A percentile compares a stretch with the other conserved stretches of the same genome.
phyloP scores from a whole-genome alignment of 2,329 filamentous ascomycete species.

The Ascochyta rabiei region DNA sequence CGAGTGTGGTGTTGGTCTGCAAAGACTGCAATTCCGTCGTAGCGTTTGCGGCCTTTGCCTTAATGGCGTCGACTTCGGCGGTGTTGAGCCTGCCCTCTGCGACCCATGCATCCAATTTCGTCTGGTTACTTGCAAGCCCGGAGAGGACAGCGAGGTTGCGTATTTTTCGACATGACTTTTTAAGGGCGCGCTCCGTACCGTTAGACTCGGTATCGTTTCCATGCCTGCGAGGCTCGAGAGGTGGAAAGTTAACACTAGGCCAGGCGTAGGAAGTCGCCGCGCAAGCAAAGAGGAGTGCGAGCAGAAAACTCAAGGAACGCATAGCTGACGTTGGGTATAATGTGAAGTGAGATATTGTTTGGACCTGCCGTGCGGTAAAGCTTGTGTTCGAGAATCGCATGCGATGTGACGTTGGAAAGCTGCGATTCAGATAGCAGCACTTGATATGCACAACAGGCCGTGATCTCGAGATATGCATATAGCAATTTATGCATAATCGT shows the following conservation, averaged over 20 bases:
- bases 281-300: slow-evolving; percentile 28
- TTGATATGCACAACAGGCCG: neutral
- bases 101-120: slow-evolving; percentile 34
- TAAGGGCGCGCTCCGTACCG: slow-evolving; percentile 16
- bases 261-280: slow-evolving; percentile 27
- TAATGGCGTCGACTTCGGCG: slow-evolving; percentile 30
- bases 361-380: slow-evolving; percentile 20
- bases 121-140: slow-evolving; percentile 35
- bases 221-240: slow-evolving; percentile 30
- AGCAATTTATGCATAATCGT: slow-evolving; percentile 8
- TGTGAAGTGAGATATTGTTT: slow-evolving; percentile 8
- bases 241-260: slow-evolving; percentile 17
- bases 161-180: slow-evolving; percentile 33
- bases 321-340: slow-evolving; percentile 8
- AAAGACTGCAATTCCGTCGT: slow-evolving; percentile 29
- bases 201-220: slow-evolving; percentile 15
- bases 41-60: slow-evolving; percentile 33
- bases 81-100: slow-evolving; percentile 31
- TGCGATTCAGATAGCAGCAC: neutral
- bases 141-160: slow-evolving; percentile 30
- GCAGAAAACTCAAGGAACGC: slow-evolving; percentile 25
- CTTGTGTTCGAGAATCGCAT: neutral
- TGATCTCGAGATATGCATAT: slow-evolving; percentile 1
- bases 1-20: slow-evolving; percentile 35
- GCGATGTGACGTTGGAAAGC: slow-evolving; percentile 2